Percentiles rank a stretch among this genome's conserved stretches.
Evolutionary conservation across 1,284 basidiomycete genomes (phyloP).

Genomic region (Trichosporon sp.): DNA sequence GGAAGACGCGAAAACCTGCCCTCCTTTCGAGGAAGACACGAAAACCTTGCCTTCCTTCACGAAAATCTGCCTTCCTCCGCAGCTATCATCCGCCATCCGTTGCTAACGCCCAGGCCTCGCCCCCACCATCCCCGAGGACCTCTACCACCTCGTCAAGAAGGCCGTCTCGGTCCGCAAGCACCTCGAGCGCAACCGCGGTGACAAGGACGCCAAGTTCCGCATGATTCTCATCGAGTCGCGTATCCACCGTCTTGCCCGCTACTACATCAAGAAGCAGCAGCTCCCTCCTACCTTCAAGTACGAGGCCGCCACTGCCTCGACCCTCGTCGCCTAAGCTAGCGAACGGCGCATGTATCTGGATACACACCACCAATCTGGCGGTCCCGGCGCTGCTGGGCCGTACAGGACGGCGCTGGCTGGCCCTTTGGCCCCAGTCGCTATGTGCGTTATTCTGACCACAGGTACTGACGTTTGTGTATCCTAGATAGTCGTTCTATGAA

Average conservation of each 20-base stretch:
- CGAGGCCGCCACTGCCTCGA: slow-evolving; percentile 83
- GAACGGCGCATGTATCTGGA: not conserved
- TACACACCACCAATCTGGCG: slow-evolving; percentile 2
- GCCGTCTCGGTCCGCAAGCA: slow-evolving; percentile 98
- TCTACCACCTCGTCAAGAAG: slow-evolving; percentile 99
- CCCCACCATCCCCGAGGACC: slow-evolving; percentile 97
- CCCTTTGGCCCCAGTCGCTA: not conserved
- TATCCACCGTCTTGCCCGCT: slow-evolving; percentile 90
- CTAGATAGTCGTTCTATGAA: not conserved
- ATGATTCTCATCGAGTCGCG: slow-evolving; percentile 97
- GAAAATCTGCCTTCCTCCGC: not conserved
- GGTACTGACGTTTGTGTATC: not conserved
- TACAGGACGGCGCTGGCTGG: not conserved
- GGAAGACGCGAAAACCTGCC: no score
- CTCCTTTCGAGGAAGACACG: no score
- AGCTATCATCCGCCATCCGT: not conserved
- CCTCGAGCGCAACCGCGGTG: slow-evolving; percentile 96
- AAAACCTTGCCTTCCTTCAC: no score
- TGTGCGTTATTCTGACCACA: slow-evolving; percentile 5
- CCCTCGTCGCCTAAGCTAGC: slow-evolving; percentile 49
- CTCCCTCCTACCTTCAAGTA: slow-evolving; percentile 97
- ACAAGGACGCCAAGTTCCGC: slow-evolving; percentile 97
- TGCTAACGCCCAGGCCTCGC: slow-evolving; percentile 66
- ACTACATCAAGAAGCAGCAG: slow-evolving; percentile 99
- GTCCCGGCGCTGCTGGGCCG: slow-evolving; percentile 5